Evolutionary conservation across 2,329 filamentous ascomycete species (phyloP).

Genomic region (Ophiognomonia clavigignenti-juglandacearum): DNA sequence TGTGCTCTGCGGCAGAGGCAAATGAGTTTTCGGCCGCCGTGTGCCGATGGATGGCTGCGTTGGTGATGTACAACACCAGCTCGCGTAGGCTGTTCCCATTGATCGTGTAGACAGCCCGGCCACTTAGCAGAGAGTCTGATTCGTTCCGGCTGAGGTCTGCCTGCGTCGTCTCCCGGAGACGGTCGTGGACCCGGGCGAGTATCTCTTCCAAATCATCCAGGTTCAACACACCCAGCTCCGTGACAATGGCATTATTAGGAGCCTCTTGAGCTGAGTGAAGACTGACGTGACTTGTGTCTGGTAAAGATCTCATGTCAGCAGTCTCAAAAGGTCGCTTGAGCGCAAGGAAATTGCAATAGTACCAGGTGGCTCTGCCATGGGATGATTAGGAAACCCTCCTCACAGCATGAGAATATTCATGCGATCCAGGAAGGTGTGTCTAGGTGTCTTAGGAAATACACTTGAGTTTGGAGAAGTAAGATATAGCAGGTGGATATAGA

Average conservation of each 20-base stretch:
- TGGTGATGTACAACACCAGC: not conserved
- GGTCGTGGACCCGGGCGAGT: not conserved
- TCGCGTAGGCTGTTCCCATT: constrained; percentile 2
- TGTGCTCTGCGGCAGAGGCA: not conserved
- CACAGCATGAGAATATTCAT: too few species aligned
- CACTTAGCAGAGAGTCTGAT: not conserved
- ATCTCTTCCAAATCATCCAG: not conserved
- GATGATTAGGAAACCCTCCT: too few species aligned
- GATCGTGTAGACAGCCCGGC: constrained; percentile 1
- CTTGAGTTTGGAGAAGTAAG: too few species aligned
- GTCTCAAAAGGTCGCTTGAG: too few species aligned
- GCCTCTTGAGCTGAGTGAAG: too few species aligned
- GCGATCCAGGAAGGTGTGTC: too few species aligned
- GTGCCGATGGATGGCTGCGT: not conserved
- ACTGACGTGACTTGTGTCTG: not conserved
- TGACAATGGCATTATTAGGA: not conserved
- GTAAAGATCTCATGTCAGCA: too few species aligned
- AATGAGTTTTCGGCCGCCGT: not conserved
- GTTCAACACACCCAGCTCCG: not conserved
- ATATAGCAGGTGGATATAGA: too few species aligned
- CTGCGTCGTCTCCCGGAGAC: not conserved
- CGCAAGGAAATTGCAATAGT: too few species aligned
- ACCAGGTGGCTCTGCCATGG: too few species aligned
- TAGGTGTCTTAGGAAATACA: too few species aligned
- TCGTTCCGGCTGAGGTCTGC: not conserved